A percentile compares a stretch with the other conserved stretches of the same genome.
These are phyloP conservation scores for Eutrema salsugineum DNA, from an alignment of 441 rosid genomes.

Conservation along the genomic window DNA sequence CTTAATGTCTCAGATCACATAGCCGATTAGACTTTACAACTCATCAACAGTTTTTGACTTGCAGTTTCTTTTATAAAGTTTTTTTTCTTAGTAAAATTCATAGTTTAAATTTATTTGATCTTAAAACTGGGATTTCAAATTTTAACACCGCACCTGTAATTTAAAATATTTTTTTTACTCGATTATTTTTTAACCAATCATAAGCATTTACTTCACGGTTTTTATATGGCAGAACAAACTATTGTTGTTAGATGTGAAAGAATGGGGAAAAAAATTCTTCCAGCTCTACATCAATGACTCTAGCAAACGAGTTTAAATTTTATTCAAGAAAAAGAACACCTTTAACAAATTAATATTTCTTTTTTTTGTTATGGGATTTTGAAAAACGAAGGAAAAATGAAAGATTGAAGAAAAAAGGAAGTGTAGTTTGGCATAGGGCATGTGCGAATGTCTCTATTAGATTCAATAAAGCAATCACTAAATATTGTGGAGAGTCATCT, in stretches of 20 bases:
- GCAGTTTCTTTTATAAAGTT: not conserved
- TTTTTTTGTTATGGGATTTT: not conserved
- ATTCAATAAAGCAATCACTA: constrained; percentile 23
- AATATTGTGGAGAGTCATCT: constrained; percentile 23
- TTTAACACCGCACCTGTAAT: no score
- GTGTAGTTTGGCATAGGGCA: constrained; percentile 29
- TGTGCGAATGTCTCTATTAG: constrained; percentile 29
- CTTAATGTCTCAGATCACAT: no score
- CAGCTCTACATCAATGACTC: not conserved
- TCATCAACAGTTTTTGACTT: not conserved
- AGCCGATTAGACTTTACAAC: no score
- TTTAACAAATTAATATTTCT: not conserved
- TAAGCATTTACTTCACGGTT: no score
- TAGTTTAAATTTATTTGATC: no score
- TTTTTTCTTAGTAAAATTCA: not conserved
- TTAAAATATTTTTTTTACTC: no score
- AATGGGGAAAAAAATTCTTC: no score
- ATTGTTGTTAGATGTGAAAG: no score
- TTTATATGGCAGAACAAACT: no score
- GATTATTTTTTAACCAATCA: no score
- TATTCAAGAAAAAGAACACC: not conserved
- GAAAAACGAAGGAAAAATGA: constrained; percentile 12
- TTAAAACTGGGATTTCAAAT: no score
- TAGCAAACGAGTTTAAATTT: not conserved
- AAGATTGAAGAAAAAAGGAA: constrained; percentile 8